phyloP scores from a whole-genome alignment of 305 asterid genomes.

The Fraxinus sp. region DNA sequence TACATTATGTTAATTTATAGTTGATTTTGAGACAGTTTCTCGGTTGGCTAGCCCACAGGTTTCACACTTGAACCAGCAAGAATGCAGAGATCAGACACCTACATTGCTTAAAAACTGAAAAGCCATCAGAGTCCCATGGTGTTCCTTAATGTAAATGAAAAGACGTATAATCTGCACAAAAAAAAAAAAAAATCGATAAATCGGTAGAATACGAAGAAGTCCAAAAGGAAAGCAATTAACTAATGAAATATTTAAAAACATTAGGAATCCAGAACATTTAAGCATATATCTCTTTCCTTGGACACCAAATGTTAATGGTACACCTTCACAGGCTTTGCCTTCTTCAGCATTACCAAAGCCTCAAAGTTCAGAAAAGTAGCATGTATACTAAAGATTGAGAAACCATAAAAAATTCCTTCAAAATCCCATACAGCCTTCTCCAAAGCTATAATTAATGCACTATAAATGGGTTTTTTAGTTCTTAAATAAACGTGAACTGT shows the following conservation, averaged over 20 bases:
- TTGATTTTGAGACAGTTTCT: background rate
- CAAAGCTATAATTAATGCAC: slow-evolving; percentile 7
- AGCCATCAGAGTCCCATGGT: slow-evolving; percentile 72
- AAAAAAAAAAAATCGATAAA: slow-evolving; percentile 24
- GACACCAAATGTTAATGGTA: slow-evolving; percentile 15
- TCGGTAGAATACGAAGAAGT: background rate
- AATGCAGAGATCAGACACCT: slow-evolving; percentile 39
- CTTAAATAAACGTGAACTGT: slow-evolving; percentile 13
- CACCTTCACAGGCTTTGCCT: background rate
- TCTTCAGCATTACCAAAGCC: slow-evolving; percentile 17
- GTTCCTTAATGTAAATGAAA: slow-evolving; percentile 78
- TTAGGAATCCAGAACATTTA: background rate
- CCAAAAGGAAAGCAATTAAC: background rate
- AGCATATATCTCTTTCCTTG: background rate
- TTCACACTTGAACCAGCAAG: background rate
- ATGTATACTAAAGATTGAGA: background rate
- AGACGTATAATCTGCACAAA: slow-evolving; percentile 78
- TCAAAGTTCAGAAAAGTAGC: background rate
- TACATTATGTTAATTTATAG: slow-evolving; percentile 5
- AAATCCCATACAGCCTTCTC: slow-evolving; percentile 1
- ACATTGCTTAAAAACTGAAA: slow-evolving; percentile 94
- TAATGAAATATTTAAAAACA: background rate
- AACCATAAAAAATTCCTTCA: slow-evolving; percentile 11
- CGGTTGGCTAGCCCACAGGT: background rate
- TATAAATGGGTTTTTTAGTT: background rate